Percentiles rank a stretch among this genome's conserved stretches.
phyloP scores from a whole-genome alignment of 78 protist genomes.

The Tieghemostelium lacteum region DNA sequence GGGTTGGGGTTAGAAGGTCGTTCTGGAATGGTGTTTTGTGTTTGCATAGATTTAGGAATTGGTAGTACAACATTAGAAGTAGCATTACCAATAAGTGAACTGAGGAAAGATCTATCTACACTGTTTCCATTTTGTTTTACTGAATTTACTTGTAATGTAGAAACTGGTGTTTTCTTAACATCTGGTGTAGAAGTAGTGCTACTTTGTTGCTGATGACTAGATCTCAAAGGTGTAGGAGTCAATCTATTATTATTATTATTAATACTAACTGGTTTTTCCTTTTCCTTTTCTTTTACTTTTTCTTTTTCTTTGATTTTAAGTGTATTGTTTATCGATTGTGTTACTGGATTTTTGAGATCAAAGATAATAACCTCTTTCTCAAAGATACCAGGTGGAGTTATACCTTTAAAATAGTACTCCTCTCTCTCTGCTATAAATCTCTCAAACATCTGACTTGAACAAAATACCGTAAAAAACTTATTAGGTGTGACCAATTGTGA shows the following conservation, averaged over 20 bases:
- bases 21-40: background rate
- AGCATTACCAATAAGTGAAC: conserved; percentile 19
- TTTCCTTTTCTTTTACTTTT: conserved; percentile 61
- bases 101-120: conserved; percentile 65
- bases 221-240: background rate
- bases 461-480: conserved; percentile 62
- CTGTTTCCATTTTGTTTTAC: conserved; percentile 44
- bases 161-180: background rate
- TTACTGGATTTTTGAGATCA: conserved; percentile 66
- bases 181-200: background rate
- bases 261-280: background rate
- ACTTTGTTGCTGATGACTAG: background rate
- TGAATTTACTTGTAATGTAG: background rate
- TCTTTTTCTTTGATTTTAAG: conserved; percentile 59
- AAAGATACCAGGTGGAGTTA: conserved; percentile 73
- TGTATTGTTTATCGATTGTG: conserved; percentile 52
- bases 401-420: conserved; percentile 66
- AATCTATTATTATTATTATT: no score
- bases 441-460: conserved; percentile 78
- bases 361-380: conserved; percentile 55
- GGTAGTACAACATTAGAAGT: background rate
- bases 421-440: conserved; percentile 76
- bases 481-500: conserved; percentile 67
- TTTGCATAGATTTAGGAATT: background rate
- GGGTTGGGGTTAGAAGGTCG: background rate